Evolutionary conservation across 2,329 filamentous ascomycete species (phyloP), one percentile per base, ranked within the genome.

Genomic region (Penicillium expansum): DNA sequence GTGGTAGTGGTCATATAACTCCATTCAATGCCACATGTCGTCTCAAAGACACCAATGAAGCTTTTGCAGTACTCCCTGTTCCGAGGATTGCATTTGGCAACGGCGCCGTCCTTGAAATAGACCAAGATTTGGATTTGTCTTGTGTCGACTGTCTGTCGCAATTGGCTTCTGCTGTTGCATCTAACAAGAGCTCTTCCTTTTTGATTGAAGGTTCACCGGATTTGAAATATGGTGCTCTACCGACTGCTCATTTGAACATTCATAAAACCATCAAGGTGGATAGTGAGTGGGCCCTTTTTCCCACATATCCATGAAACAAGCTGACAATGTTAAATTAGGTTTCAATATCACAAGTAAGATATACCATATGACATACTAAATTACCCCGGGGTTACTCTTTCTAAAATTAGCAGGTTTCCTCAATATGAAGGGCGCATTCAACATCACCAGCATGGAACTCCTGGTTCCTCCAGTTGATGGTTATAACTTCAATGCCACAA

Each of bases 401-500:
- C 43, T 56, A 27, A 54, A 11, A 4, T 9, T 41, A 11, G 20
- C 35, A 69, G 67, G 65, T n/a, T 69, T 63, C 4, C 35, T 69
- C 18, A 66, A 65, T 20, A 20, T 41, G 5, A 14, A 60, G 2
- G 62, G 58, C 3, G 59, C 62, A 9, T 65, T 69, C 44, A 68
- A 68, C 22, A 54, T 69, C 35, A 69, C 62, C 30, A 65, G 35
- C 2, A 9, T 68, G 2, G 55, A 67, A 1, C 51, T 68, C 13
- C 38, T 67, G 5, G 42, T 60, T 16, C 55, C 59, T 1, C 47
- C 48, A 8, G 59, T 56, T 6, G 52, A 69, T 24, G 67, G 66
- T 29, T 67, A 62, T 29, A 69, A 69, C 18, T 58, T 68, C 30
- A 69, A 69, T 55, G 64, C 67, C n/a, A 69, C 67, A 1, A 57